phyloP scores from a whole-genome alignment of 108 stramenopile species.

The Pseudonitzschia multistriata region DNA sequence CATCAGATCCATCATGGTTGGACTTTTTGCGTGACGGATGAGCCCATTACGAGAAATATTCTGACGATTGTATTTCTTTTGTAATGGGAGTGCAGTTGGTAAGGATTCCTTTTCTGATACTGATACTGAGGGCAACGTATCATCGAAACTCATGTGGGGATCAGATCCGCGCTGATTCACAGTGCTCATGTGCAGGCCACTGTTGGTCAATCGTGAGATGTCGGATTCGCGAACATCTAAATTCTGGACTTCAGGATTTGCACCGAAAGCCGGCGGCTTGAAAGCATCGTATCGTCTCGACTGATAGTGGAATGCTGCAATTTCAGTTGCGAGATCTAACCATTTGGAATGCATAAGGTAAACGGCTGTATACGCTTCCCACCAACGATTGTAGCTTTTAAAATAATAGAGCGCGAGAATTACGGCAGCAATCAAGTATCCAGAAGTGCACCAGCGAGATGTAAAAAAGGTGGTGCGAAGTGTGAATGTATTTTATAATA shows the following conservation, averaged over 20 bases:
- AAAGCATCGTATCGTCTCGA: conserved; percentile 41
- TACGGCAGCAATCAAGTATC: too few species aligned
- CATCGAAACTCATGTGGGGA: neutral
- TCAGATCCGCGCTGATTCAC: neutral
- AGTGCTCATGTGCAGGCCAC: neutral
- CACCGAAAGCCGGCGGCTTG: conserved; percentile 67
- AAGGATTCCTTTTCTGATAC: neutral
- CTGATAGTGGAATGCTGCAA: conserved; percentile 75
- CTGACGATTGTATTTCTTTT: neutral
- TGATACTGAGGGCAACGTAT: neutral
- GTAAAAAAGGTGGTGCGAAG: neutral
- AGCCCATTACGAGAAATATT: neutral
- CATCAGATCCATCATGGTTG: conserved; percentile 1
- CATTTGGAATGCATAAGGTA: conserved; percentile 75
- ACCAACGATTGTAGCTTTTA: conserved; percentile 46
- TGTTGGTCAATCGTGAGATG: neutral
- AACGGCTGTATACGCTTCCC: conserved; percentile 70
- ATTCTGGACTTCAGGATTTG: conserved; percentile 39
- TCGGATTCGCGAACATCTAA: neutral
- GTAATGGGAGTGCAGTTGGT: neutral
- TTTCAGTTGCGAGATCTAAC: conserved; percentile 57
- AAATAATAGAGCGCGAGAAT: neutral
- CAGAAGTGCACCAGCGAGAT: neutral
- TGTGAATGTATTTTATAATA: too few species aligned
- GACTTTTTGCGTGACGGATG: conserved; percentile 1